phyloP scores from a whole-genome alignment of 2,329 filamentous ascomycete species.

The Fusarium paranaense region DNA sequence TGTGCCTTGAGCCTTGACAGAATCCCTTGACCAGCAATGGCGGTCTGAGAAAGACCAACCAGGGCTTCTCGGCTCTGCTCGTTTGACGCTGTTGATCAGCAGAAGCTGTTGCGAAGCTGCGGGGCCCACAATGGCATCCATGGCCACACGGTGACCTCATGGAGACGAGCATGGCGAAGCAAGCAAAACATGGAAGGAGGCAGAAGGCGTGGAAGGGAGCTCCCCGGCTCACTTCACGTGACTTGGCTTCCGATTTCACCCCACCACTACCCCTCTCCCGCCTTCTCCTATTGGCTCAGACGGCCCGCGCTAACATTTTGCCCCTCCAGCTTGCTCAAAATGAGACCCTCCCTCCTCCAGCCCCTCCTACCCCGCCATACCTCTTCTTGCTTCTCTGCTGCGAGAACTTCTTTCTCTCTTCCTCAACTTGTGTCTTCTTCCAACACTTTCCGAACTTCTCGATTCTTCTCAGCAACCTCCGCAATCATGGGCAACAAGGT shows the following conservation, averaged over 20 bases:
- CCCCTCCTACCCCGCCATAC: constrained; percentile 61
- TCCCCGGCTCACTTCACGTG: constrained; percentile 45
- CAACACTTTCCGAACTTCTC: constrained; percentile 52
- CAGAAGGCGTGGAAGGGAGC: constrained; percentile 20
- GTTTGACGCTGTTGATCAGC: constrained; percentile 24
- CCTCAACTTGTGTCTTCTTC: constrained; percentile 56
- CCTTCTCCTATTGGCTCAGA: constrained; percentile 42
- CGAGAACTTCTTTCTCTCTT: constrained; percentile 57
- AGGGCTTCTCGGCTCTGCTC: constrained; percentile 20
- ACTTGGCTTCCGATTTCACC: constrained; percentile 32
- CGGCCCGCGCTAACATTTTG: constrained; percentile 52
- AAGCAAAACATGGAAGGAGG: constrained; percentile 19
- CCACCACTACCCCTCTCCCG: constrained; percentile 13
- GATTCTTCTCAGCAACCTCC: constrained; percentile 66
- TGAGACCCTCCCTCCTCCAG: constrained; percentile 59
- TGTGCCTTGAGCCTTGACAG: constrained; percentile 18
- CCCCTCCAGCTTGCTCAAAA: constrained; percentile 57
- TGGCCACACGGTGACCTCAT: constrained; percentile 44
- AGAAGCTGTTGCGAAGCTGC: constrained; percentile 34
- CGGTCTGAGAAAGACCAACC: constrained; percentile 25
- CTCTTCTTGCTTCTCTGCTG: constrained; percentile 53
- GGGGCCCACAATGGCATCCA: constrained; percentile 31
- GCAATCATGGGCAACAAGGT: constrained; percentile 79
- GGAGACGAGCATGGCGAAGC: constrained; percentile 14
- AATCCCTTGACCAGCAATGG: constrained; percentile 28